Evolutionary conservation across 2,329 filamentous ascomycete genomes (phyloP).

Genomic region (Niveomyces coronatus): DNA sequence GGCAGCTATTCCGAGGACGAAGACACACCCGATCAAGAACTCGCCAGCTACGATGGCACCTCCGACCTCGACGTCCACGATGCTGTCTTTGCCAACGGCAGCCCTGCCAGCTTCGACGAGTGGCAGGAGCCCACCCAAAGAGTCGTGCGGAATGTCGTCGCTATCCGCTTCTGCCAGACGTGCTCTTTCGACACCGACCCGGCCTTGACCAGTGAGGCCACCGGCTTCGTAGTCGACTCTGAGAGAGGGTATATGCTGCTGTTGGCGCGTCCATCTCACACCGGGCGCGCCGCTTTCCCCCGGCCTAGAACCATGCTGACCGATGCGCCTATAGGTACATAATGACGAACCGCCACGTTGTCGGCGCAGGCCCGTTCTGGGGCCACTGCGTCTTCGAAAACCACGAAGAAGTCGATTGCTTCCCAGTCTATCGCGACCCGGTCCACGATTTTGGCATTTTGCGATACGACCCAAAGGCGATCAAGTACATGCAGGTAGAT

Average conservation of each 20-base stretch:
- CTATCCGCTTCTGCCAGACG: constrained; percentile 98
- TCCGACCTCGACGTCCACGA: constrained; percentile 34
- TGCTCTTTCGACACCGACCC: constrained; percentile 97
- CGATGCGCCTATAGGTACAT: constrained; percentile 48
- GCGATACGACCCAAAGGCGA: constrained; percentile 87
- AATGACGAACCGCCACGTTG: constrained; percentile 83
- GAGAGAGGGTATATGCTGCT: constrained; percentile 58
- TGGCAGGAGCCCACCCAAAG: constrained; percentile 95
- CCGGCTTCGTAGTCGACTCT: constrained; percentile 94
- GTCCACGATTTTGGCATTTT: constrained; percentile 98
- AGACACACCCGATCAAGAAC: constrained; percentile 35
- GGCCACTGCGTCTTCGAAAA: constrained; percentile 98
- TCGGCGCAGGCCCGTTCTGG: constrained; percentile 93
- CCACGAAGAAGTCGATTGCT: constrained; percentile 91
- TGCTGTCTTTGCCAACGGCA: constrained; percentile 26
- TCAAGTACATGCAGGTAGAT: constrained; percentile 92
- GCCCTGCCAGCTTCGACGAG: constrained; percentile 42
- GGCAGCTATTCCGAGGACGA: constrained; percentile 39
- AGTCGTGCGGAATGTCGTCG: constrained; percentile 90
- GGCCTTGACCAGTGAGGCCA: constrained; percentile 88
- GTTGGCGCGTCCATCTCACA: no score
- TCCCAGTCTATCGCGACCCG: constrained; percentile 93
- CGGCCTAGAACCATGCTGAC: constrained; percentile 1
- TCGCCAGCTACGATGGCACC: constrained; percentile 28
- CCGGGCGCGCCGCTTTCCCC: not conserved